These are phyloP conservation scores for Sclerotinia sclerotiorum DNA, from an alignment of 2,329 filamentous ascomycete species.

Conservation along the genomic window DNA sequence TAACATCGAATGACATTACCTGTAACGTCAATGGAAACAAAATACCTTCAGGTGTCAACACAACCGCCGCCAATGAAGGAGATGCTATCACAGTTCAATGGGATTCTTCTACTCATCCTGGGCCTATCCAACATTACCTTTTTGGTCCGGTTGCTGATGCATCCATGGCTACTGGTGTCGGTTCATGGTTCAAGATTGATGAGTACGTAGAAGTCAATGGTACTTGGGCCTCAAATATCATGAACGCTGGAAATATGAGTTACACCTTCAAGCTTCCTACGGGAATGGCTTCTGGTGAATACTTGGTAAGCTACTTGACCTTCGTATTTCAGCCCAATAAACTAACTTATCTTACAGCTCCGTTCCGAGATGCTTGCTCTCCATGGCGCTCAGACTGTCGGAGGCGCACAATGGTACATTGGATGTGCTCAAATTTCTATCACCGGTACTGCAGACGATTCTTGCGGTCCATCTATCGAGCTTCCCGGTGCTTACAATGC, in stretches of 20 bases:
- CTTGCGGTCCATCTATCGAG: slow-evolving; percentile 31
- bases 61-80: slow-evolving; percentile 40
- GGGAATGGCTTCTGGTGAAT: slow-evolving; percentile 32
- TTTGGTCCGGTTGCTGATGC: slow-evolving; percentile 38
- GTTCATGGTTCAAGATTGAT: slow-evolving; percentile 41
- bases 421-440: slow-evolving; percentile 35
- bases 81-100: slow-evolving; percentile 44
- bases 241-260: slow-evolving; percentile 36
- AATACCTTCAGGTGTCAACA: slow-evolving; percentile 40
- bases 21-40: slow-evolving; percentile 47
- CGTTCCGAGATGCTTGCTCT: slow-evolving; percentile 36
- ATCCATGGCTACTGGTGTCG: slow-evolving; percentile 37
- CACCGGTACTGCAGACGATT: slow-evolving; percentile 28
- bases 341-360: slow-evolving; percentile 22
- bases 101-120: slow-evolving; percentile 44
- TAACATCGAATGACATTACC: slow-evolving; percentile 49
- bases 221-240: slow-evolving; percentile 39
- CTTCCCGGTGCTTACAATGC: slow-evolving; percentile 33
- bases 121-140: slow-evolving; percentile 45
- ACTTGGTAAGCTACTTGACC: slow-evolving; percentile 23
- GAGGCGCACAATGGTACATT: slow-evolving; percentile 35
- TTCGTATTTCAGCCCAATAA: background rate
- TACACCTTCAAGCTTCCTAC: slow-evolving; percentile 34
- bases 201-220: slow-evolving; percentile 37
- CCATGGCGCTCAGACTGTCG: slow-evolving; percentile 31